Base-by-base conservation (phyloP, 345 rosid genomes). In the Citrus glauca region DNA sequence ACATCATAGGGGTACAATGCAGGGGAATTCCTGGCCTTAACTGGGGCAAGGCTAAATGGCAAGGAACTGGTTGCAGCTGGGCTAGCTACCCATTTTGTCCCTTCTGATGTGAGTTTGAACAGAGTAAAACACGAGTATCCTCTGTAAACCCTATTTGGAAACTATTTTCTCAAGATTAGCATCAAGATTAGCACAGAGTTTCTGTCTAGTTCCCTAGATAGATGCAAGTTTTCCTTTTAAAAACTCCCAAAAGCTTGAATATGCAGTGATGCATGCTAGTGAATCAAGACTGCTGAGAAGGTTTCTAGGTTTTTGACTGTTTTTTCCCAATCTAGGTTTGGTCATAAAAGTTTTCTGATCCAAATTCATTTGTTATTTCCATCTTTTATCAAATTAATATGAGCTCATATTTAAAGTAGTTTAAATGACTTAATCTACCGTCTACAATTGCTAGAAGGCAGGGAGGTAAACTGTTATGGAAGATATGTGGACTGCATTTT, bases 1-100 rank as follows among this genome's bases (percentile, higher is more conserved):
- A 24, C 71, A 50, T 65, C 24, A 48, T 56, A 55, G 70, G 45
- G 25, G 27, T 50, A 56, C 76, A 24, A 24, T 85, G 78, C 86
- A 95, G 99, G 99, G 72, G 99, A 95, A 75, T 95, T 79, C 87
- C 82, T 95, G 83, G 98, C 94, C 70, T 85, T 95, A 80, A 91
- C 99, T 5, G 98, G 99, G 1, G 92, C 94, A 24, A 91, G 96
- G 82, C 85, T 95, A 78, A 91, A 81, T 56, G 95, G 98, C 33
- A 92, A 88, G 86, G 99, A 95, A 79, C 82, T 95, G 84, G 91
- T 93, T 57, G 88, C 84, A 28, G 81, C 85, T 85, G 94, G 96
- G 72, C 81, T 95, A 72, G 99, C 96, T 33, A 91, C 99, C 25
- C 98, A 95, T 84, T 95, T 92, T 84, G 97, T 95, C 70, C 94